These are phyloP conservation scores for Platismatia glauca DNA, from an alignment of 495 filamentous ascomycete genomes.

Conservation along the genomic window DNA sequence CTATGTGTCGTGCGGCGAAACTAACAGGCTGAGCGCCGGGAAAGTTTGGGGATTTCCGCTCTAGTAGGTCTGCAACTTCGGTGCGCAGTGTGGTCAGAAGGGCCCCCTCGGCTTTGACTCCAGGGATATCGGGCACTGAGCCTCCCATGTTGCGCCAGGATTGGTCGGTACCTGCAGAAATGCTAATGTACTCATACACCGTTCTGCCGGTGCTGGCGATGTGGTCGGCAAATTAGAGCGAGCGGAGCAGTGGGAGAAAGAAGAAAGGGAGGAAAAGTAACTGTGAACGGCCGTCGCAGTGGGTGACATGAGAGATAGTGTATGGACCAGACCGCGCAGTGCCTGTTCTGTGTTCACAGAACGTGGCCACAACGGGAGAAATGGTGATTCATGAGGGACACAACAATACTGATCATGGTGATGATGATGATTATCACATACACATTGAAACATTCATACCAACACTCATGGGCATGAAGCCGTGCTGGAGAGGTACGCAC, in stretches of 20 bases:
- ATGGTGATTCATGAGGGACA: no score
- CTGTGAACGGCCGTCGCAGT: neutral
- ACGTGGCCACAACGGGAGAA: no score
- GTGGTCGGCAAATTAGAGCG: neutral
- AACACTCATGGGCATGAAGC: no score
- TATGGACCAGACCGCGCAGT: no score
- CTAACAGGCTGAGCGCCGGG: constrained; percentile 94
- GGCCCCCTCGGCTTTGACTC: constrained; percentile 50
- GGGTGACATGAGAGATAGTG: neutral
- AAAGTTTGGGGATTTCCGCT: constrained; percentile 56
- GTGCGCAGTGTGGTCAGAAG: constrained; percentile 53
- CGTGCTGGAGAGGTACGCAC: no score
- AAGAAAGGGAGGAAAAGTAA: neutral
- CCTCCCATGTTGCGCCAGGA: constrained; percentile 16
- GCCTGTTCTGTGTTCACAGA: neutral
- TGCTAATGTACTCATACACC: neutral
- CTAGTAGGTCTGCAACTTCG: constrained; percentile 69
- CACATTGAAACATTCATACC: no score
- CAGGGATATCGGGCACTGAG: constrained; percentile 34
- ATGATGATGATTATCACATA: no score
- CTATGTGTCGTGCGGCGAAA: constrained; percentile 68
- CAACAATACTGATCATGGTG: no score
- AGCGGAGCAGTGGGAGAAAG: neutral
- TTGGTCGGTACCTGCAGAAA: neutral
- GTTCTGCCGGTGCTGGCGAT: neutral